A percentile compares a stretch with the other conserved stretches of the same genome.
Evolutionary conservation across 225 moss, liverwort and hornwort species (phyloP).

Genomic region (Antitrichia curtipendula): DNA sequence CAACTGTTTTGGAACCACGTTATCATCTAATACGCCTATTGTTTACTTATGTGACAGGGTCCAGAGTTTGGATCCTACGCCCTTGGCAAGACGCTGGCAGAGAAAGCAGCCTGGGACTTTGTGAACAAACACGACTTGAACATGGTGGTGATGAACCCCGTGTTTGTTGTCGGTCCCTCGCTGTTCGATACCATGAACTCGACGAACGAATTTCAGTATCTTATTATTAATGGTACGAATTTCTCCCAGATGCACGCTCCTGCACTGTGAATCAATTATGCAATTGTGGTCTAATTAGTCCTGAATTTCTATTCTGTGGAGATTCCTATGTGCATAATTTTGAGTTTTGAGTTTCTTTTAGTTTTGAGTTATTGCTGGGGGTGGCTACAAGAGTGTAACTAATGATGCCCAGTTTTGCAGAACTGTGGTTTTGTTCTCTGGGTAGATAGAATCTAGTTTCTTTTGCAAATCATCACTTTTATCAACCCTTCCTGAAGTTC

Average conservation of each 20-base stretch:
- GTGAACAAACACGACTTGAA: conserved; percentile 38
- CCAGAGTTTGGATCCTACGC: not conserved
- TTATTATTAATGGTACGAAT: not conserved
- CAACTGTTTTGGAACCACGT: not conserved
- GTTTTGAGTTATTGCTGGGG: not conserved
- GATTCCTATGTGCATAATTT: not conserved
- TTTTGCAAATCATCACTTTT: not conserved
- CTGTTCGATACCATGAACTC: conserved; percentile 25
- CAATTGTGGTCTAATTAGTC: not conserved
- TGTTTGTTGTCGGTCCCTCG: conserved; percentile 15
- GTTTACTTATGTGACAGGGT: not conserved
- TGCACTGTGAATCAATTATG: not conserved
- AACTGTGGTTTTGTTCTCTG: not conserved
- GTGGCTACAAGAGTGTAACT: not conserved
- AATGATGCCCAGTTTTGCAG: no score
- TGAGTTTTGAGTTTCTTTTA: no score
- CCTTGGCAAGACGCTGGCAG: conserved; percentile 43
- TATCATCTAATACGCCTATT: not conserved
- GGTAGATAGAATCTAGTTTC: not conserved
- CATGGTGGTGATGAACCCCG: conserved; percentile 42
- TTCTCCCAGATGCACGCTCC: not conserved
- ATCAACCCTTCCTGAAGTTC: not conserved
- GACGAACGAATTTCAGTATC: not conserved
- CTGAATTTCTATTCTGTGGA: not conserved
- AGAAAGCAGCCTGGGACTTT: conserved; percentile 58